These are phyloP conservation scores for Claviceps monticola DNA, from an alignment of 2,329 filamentous ascomycete species.

Conservation along the genomic window DNA sequence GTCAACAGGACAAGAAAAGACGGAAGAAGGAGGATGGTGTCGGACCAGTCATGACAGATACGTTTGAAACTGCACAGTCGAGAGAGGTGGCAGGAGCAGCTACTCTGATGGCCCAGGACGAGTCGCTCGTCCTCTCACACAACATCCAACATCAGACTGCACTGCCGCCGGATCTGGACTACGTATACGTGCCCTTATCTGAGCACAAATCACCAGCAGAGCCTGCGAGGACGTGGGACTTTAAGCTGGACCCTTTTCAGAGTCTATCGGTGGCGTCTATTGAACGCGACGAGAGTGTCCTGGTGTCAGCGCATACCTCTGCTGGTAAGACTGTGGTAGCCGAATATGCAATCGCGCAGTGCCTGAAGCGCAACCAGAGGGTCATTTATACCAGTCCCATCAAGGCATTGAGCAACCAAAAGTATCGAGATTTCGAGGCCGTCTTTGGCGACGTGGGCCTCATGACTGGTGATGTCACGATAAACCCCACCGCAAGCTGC, in stretches of 20 bases:
- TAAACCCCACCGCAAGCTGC: conserved; percentile 95
- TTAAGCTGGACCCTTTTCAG: conserved; percentile 95
- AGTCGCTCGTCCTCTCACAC: conserved; percentile 74
- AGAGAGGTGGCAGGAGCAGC: conserved; percentile 74
- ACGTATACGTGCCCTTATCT: conserved; percentile 88
- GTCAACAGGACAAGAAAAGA: conserved; percentile 46
- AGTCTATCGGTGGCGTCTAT: conserved; percentile 90
- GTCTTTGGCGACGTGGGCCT: conserved; percentile 94
- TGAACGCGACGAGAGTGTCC: conserved; percentile 85
- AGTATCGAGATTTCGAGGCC: conserved; percentile 89
- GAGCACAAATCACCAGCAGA: conserved; percentile 81
- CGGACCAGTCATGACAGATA: conserved; percentile 70
- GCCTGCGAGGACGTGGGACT: conserved; percentile 72
- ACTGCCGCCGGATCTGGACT: conserved; percentile 82
- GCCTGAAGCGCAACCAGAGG: conserved; percentile 90
- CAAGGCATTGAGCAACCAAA: conserved; percentile 97
- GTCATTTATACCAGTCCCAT: conserved; percentile 99
- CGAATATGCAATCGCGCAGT: conserved; percentile 96
- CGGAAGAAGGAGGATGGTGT: conserved; percentile 53
- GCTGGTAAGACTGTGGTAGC: conserved; percentile 97
- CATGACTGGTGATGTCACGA: conserved; percentile 98
- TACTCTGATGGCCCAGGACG: conserved; percentile 50
- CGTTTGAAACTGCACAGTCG: conserved; percentile 89
- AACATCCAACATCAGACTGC: conserved; percentile 98
- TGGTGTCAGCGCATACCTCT: conserved; percentile 94